Evolutionary conservation across 768 basidiomycete genomes (phyloP), one percentile per base, ranked within the genome.

Genomic region (Lactarius indigo): DNA sequence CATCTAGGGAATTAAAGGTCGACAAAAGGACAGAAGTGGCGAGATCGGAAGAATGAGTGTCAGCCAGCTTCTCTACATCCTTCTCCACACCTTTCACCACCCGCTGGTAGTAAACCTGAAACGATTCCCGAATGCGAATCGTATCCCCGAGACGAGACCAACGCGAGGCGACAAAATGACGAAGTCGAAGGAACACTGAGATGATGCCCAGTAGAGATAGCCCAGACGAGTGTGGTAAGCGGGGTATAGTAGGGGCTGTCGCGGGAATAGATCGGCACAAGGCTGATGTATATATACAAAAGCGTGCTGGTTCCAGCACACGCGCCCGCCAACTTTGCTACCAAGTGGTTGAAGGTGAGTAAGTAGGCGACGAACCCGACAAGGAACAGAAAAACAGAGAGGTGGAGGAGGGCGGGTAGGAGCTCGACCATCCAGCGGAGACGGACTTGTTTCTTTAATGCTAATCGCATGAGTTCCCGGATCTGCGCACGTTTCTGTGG

Each of bases 321-420:
- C 1, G 4, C 57, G 17, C 18, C 28, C 0, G 15, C 15, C 33
- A 37, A 42, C 64, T 13, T 3, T 15, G 57, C 47, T 28, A 50
- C 42, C 42, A 1, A 12, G 37, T 20, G 26, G 2, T 44, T 44
- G 42, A 44, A n/a, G 42, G 42, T n/a, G 42, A 20, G 9, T 10
- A 44, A n/a, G 20, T 44, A 44, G 42, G 9, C 42, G 42, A 61
- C 9, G 47, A 44, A 61, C 18, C 65, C 61, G 5, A 17, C 0
- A 30, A 63, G n/a, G 59, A 66, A 66, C 5, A 42, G 6, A 4
- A 66, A 31, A 23, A 66, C 44, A n/a, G 61, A 62, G 10, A 41
- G 3, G 20, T 66, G 57, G n/a, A 66, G 42, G 30, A 62, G 35
- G 4, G 28, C 13, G 31, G 42, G 47, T 2, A 62, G 31, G 37